Conservation (phyloP, 805 yeast species). For the Candida sithepensis region DNA sequence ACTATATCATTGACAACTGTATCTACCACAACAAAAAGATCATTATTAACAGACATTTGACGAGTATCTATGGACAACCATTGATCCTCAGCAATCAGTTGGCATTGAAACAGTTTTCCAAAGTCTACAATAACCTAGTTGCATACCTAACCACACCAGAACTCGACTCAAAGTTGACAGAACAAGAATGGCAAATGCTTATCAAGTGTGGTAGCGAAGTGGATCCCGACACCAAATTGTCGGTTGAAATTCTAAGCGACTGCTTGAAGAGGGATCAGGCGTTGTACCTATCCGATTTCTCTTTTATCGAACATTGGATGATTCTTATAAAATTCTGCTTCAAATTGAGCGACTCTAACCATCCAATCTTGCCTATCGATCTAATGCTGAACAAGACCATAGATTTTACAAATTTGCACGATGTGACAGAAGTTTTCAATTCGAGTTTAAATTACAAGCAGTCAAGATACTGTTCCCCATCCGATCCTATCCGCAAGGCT, state of each 20-base stretch:
- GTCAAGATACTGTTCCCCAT: neutral
- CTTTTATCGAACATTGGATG: conserved; percentile 37
- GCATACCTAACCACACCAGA: conserved; percentile 28
- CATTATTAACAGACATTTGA: conserved; percentile 43
- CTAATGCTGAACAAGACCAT: conserved; percentile 8
- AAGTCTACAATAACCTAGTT: conserved; percentile 31
- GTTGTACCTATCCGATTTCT: conserved; percentile 53
- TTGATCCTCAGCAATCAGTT: conserved; percentile 19
- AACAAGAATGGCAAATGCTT: conserved; percentile 28
- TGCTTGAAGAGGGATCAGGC: conserved; percentile 47
- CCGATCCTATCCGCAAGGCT: neutral
- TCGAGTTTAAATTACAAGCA: conserved; percentile 17
- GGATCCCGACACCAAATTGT: conserved; percentile 22
- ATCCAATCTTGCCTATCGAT: conserved; percentile 27
- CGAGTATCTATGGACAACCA: conserved; percentile 30
- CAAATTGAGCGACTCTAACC: conserved; percentile 25
- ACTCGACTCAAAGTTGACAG: conserved; percentile 20
- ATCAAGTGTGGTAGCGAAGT: conserved; percentile 23
- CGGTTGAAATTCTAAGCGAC: conserved; percentile 42
- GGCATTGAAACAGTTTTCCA: conserved; percentile 29
- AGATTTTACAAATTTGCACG: conserved; percentile 14
- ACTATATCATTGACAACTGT: conserved; percentile 53
- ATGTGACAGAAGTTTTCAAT: conserved; percentile 17
- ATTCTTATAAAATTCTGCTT: conserved; percentile 26
- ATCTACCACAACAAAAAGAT: conserved; percentile 56